phyloP scores from a whole-genome alignment of 2,329 filamentous ascomycete species.

The Beauveria brongniartii region DNA sequence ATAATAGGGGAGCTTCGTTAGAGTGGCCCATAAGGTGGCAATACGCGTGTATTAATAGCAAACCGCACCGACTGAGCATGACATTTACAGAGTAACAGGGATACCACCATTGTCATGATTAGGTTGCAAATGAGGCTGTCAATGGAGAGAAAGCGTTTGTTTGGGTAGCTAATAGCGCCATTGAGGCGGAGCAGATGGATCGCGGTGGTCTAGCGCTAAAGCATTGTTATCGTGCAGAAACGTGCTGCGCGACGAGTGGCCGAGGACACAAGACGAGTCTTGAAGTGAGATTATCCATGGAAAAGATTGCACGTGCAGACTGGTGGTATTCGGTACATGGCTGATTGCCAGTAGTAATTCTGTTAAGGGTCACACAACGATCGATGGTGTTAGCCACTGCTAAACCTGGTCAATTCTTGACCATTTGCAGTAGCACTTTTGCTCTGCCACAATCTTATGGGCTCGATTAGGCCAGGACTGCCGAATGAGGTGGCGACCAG shows the following conservation, averaged over 20 bases:
- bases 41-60: background rate
- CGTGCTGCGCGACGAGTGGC: background rate
- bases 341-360: background rate
- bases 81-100: background rate
- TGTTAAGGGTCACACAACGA: background rate
- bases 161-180: background rate
- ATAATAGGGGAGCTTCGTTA: background rate
- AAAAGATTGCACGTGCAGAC: background rate
- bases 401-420: background rate
- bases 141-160: background rate
- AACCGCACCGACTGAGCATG: background rate
- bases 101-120: background rate
- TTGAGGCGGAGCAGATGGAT: background rate
- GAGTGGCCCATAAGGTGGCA: background rate
- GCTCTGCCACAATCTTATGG: background rate
- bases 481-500: background rate
- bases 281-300: background rate
- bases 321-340: background rate
- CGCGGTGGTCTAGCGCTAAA: background rate
- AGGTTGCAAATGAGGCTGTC: background rate
- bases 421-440: background rate
- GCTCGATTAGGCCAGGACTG: background rate
- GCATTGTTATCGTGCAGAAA: background rate
- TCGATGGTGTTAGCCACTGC: background rate
- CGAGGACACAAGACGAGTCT: background rate